These are phyloP conservation scores for Sanguinoderma infundibulare DNA, from an alignment of 1,284 basidiomycete species.

Conservation along the genomic window DNA sequence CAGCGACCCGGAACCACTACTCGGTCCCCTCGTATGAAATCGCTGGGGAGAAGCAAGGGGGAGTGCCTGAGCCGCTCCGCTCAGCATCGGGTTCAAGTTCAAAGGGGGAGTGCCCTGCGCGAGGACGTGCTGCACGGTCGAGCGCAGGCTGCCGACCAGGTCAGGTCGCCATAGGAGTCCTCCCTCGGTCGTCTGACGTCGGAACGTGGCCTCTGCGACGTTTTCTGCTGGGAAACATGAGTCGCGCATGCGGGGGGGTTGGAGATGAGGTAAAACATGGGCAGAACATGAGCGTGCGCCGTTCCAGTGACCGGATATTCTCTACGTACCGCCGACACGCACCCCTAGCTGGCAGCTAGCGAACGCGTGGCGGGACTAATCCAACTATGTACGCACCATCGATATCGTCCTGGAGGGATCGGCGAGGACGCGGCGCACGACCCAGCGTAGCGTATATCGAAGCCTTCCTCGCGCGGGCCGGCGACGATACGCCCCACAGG, in stretches of 20 bases:
- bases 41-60: not conserved
- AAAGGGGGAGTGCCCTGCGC: constrained; percentile 5
- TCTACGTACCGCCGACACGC: not conserved
- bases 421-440: not conserved
- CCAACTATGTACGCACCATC: not conserved
- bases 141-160: constrained; percentile 5
- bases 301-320: not conserved
- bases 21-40: not conserved
- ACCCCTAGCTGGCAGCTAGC: not conserved
- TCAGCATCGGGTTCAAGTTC: not conserved
- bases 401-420: not conserved
- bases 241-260: constrained; percentile 2
- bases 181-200: constrained; percentile 6
- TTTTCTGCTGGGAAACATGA: constrained; percentile 22
- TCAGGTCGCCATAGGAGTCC: constrained; percentile 16
- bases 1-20: constrained; percentile 2
- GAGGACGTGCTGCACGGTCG: constrained; percentile 9
- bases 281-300: constrained; percentile 1
- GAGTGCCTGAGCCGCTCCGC: not conserved
- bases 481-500: not conserved
- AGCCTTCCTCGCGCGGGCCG: not conserved
- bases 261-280: constrained; percentile 22
- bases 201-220: constrained; percentile 19
- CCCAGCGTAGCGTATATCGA: not conserved
- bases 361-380: not conserved